Conservation (phyloP, 176 grass and related monocot genomes). For the Oryza australiensis region DNA sequence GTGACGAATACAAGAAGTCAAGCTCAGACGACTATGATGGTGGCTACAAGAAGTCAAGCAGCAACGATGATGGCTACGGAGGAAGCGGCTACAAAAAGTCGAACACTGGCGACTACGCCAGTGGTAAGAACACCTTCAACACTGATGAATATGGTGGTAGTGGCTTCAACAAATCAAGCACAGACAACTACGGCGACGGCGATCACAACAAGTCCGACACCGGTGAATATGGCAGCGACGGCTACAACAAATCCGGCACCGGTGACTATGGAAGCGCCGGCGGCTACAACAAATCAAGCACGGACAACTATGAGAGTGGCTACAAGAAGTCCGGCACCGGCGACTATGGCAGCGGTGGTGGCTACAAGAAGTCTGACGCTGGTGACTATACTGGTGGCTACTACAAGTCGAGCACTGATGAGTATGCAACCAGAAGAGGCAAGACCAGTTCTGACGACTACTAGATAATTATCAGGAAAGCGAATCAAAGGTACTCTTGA, state of each 20-base stretch:
- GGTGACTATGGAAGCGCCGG: neutral
- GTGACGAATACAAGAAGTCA: neutral
- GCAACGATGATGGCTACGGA: neutral
- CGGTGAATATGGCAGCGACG: neutral
- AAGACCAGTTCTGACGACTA: conserved; percentile 6
- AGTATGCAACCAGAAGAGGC: neutral
- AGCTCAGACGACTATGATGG: neutral
- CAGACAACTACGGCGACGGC: neutral
- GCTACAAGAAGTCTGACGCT: no score
- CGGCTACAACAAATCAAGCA: neutral
- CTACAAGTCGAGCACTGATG: neutral
- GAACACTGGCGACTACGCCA: neutral
- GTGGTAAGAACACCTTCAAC: conserved; percentile 7
- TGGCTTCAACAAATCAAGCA: neutral
- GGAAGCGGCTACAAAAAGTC: neutral
- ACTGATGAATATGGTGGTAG: neutral
- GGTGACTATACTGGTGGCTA: no score
- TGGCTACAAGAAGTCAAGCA: neutral
- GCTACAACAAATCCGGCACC: neutral
- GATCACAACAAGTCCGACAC: conserved; percentile 19
- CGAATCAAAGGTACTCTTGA: neutral
- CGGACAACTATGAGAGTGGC: neutral
- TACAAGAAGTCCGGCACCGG: conserved; percentile 1
- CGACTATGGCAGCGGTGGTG: no score
- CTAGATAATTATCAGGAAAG: neutral